Evolutionary conservation across 2,329 filamentous ascomycete species (phyloP), one percentile per base, ranked within the genome.

Genomic region (Penicillium hesseltinei): DNA sequence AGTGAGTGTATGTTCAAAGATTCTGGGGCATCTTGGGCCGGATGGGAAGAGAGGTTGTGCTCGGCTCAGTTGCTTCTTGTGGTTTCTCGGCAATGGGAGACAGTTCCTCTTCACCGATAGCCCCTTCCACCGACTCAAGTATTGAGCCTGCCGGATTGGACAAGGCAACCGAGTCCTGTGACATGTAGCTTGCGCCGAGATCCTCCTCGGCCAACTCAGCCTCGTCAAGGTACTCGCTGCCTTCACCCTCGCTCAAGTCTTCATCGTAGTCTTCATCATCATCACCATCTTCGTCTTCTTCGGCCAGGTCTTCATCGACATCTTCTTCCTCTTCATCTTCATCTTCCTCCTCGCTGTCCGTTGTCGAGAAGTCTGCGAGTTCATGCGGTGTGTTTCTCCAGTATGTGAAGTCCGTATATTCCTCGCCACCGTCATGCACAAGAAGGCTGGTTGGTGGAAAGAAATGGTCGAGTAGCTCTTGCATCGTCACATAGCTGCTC

Each of bases 401-500:
- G 77, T 96, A 99, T 56, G 87, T 93, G 76, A 99, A 99, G 72
- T 99, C 94, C 0, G 94, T 99, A 70, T 90, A 99, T 56, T 96
- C 89, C 72, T 97, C 94, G 13, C 92, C 93, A 21, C 92, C 93
- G 44, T 90, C 89, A 67, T 90, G 91, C 19, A 97, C 88, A 31
- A 99, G 81, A 27, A 92, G 87, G 62, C 88, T 91, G 13, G 96
- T 88, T 2, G 95, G 91, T 7, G 94, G 94, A 74, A 99, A 99
- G 78, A 96, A 97, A 75, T 99, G 94, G 72, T 99, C 94, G 7
- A 99, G 91, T 58, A 99, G 88, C 74, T 99, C 95, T 59, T 91
- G 88, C 87, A 99, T 99, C 69, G 91, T 92, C 61, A 96, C 91
- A 72, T 99, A 99, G 62, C 90, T 96, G 68, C 95, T 93, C 78